Conservation (phyloP, 495 filamentous ascomycete species). For the Tuber calosporum region DNA sequence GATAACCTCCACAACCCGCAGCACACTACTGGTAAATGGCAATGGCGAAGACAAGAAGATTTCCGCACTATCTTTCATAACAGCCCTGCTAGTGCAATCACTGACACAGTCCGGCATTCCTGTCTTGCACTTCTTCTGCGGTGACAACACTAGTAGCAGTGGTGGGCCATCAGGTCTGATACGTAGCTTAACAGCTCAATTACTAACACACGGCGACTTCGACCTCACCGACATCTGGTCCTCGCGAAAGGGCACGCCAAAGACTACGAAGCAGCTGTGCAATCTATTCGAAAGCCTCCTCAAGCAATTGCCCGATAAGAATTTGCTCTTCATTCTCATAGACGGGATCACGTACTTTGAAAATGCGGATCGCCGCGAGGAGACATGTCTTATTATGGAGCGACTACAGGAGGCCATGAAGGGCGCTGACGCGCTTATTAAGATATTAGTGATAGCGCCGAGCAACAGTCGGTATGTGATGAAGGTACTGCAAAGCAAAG, state of each 20-base stretch:
- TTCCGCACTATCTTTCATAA: background rate
- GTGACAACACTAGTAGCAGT: background rate
- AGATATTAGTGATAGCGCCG: background rate
- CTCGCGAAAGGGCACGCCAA: background rate
- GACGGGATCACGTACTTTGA: background rate
- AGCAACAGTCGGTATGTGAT: background rate
- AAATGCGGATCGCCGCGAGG: background rate
- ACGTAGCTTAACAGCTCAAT: background rate
- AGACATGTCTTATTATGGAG: background rate
- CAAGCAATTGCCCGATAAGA: background rate
- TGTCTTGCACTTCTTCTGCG: background rate
- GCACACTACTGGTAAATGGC: background rate
- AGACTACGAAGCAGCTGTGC: background rate
- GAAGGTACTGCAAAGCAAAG: background rate
- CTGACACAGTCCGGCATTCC: background rate
- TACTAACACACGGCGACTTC: slow-evolving; percentile 1
- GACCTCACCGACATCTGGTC: background rate
- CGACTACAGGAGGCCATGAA: background rate
- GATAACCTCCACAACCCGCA: background rate
- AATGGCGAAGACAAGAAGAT: background rate
- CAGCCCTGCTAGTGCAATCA: background rate
- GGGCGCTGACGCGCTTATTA: background rate
- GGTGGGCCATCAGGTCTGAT: background rate
- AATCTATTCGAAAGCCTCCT: background rate
- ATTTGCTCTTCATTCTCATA: background rate